Conservation (phyloP, 371 early-diverging fungal genomes). For the Actinomortierella wolfii region DNA sequence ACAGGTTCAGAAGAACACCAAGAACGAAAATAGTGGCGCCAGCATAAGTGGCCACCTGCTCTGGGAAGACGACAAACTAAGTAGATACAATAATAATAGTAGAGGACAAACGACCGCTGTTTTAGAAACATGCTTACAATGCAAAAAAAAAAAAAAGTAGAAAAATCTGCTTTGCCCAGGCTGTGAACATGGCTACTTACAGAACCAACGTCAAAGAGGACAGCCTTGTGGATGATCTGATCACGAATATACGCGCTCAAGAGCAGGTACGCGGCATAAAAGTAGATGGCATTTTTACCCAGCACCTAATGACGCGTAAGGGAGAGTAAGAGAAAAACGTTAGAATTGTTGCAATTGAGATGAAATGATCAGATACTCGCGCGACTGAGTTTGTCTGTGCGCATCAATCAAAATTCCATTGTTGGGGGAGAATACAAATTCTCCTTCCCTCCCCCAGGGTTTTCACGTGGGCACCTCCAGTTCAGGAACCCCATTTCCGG, state of each 20-base stretch:
- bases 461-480: too few relatives aligned
- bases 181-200: slow-evolving; percentile 15
- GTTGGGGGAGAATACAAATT: too few relatives aligned
- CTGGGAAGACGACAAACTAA: slow-evolving; percentile 36
- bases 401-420: too few relatives aligned
- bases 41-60: slow-evolving; percentile 20
- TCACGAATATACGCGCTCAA: slow-evolving; percentile 53
- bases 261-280: slow-evolving; percentile 53
- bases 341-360: background rate
- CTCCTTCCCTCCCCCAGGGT: too few relatives aligned
- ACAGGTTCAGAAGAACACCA: slow-evolving; percentile 51
- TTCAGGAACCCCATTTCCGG: too few relatives aligned
- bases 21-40: slow-evolving; percentile 41
- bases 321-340: background rate
- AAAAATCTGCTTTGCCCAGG: too few relatives aligned
- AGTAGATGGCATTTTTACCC: slow-evolving; percentile 51
- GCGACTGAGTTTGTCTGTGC: too few relatives aligned
- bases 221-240: slow-evolving; percentile 50
- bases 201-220: slow-evolving; percentile 32
- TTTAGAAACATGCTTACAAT: background rate
- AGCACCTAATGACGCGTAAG: slow-evolving; percentile 12
- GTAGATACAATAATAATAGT: too few relatives aligned
- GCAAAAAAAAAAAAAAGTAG: background rate
- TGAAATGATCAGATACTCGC: too few relatives aligned
- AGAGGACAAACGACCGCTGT: background rate